These are phyloP conservation scores for Starmerella etchellsii DNA, from an alignment of 805 yeast species.

Conservation along the genomic window DNA sequence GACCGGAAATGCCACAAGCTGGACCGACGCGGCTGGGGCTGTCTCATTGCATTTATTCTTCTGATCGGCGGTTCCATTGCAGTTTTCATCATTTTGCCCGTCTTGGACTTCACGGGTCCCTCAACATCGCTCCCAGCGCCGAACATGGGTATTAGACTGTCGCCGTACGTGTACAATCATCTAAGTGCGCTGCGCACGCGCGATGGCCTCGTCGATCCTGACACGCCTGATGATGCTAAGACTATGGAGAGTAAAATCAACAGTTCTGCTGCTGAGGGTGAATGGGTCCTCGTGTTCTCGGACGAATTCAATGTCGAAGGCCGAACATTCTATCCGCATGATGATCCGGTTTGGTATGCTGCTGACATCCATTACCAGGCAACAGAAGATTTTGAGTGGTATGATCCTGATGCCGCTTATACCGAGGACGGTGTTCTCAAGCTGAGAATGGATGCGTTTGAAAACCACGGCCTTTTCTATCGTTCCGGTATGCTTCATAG, in stretches of 20 bases:
- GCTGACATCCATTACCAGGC: constrained; percentile 76
- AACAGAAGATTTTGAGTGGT: constrained; percentile 87
- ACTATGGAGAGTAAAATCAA: constrained; percentile 42
- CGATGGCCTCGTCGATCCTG: constrained; percentile 47
- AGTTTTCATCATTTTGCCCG: constrained; percentile 73
- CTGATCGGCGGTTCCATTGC: constrained; percentile 49
- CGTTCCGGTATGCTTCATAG: constrained; percentile 85
- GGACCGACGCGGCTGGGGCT: constrained; percentile 29
- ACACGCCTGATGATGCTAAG: constrained; percentile 45
- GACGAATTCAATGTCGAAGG: constrained; percentile 89
- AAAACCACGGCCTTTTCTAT: constrained; percentile 66
- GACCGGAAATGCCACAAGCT: constrained; percentile 34
- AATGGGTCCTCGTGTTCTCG: constrained; percentile 71
- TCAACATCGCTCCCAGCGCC: constrained; percentile 29
- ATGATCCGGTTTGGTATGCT: constrained; percentile 84
- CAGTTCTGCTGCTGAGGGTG: constrained; percentile 45
- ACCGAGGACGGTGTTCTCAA: constrained; percentile 62
- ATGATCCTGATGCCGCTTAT: constrained; percentile 77
- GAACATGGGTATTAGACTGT: constrained; percentile 31
- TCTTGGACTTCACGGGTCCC: constrained; percentile 63
- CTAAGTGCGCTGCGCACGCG: constrained; percentile 46
- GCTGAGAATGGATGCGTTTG: constrained; percentile 66
- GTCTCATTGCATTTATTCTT: constrained; percentile 32
- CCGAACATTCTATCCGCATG: constrained; percentile 78
- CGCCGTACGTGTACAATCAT: constrained; percentile 45